Evolutionary conservation across 176 grass and related monocot genomes (phyloP), one percentile per base, ranked within the genome.

Genomic region (Canna indica): DNA sequence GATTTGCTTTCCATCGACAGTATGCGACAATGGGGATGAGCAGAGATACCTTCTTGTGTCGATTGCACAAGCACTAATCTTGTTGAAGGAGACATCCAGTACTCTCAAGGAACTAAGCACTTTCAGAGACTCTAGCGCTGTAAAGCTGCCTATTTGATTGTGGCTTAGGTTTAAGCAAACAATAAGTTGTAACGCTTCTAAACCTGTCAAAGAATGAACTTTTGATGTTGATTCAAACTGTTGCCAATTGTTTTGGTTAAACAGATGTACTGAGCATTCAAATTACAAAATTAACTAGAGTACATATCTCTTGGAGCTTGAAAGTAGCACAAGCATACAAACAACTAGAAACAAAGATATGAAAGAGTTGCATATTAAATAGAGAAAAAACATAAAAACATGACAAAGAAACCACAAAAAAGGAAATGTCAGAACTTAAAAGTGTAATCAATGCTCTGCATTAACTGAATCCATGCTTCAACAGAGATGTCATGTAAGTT

Each of bases 161-260:
- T 92, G 76, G 70, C 82, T 71, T 70, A 92, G 32, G 64, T 92
- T 97, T 77, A 97, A 70, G 81, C 80, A 90, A 47, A 80, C 82
- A 69, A 97, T 88, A 48, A 87, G 86, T 67, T 97, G 94, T 75
- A 92, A 67, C 45, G 89, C 84, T 75, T 97, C 86, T 80, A 97
- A 79, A 81, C 94, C 94, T 97, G 64, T 59, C 24, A 75, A 80
- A 79, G 80, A 7, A 68, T 24, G 29, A 39, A 26, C 6, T 39
- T 39, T 13, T 29, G 64, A 60, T 42, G 3, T 5, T 15, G 35
- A 69, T 70, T 31, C 26, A 66, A 31, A 47, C 62, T 12, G 48
- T 60, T 60, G 26, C 25, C 1, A 14, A 28, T 14, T 60, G 57
- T 15, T 12, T 28, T 30, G 24, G 1, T 31, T 24, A 38, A 39